phyloP scores from a whole-genome alignment of 1,139 yeast species.

The Arxiozyma telluris region DNA sequence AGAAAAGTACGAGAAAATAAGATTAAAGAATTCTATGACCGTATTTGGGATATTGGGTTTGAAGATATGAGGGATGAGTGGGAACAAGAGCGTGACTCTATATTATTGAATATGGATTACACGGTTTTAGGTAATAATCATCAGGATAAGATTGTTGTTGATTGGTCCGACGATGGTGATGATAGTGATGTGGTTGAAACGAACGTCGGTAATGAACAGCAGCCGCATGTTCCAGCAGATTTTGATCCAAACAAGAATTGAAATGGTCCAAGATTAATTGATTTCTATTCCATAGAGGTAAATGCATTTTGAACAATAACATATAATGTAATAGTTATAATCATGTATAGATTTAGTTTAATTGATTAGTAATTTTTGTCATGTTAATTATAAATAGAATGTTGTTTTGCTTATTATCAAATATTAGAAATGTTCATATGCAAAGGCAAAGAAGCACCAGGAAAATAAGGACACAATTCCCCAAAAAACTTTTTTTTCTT shows the following conservation, averaged over 20 bases:
- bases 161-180: conserved; percentile 50
- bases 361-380: background rate
- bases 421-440: background rate
- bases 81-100: conserved; percentile 54
- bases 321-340: background rate
- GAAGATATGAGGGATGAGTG: conserved; percentile 63
- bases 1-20: conserved; percentile 43
- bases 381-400: background rate
- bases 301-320: background rate
- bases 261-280: background rate
- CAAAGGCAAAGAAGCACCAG: too few species aligned
- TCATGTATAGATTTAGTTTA: background rate
- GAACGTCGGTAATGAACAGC: background rate
- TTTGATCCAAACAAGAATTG: conserved; percentile 17
- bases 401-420: background rate
- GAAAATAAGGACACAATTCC: too few species aligned
- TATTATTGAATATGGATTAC: conserved; percentile 65
- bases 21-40: conserved; percentile 59
- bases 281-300: background rate
- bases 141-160: conserved; percentile 42
- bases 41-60: conserved; percentile 69
- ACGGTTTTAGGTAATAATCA: conserved; percentile 14
- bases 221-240: conserved; percentile 8
- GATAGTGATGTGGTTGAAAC: conserved; percentile 15
- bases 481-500: too few species aligned